Base-by-base conservation (phyloP, 2,329 filamentous ascomycete genomes). In the Sodiomyces alkalinus region DNA sequence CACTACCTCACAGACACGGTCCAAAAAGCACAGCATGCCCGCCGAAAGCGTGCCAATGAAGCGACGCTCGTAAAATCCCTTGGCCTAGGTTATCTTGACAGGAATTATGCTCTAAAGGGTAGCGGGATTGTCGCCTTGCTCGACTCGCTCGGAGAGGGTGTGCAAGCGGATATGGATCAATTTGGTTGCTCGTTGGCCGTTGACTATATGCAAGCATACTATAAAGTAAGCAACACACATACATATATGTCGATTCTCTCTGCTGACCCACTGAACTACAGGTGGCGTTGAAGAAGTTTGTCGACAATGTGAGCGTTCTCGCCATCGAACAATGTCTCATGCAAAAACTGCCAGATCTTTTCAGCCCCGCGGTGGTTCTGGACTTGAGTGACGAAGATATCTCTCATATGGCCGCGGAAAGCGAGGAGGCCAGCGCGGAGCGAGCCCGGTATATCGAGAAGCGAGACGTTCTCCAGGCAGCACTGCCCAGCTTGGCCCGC, bases 1-100 rank as follows among this genome's bases (percentile, higher is more conserved):
- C 45, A 58, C 11, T 46, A 62, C 19, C 63, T 61, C 16, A 51
- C 49, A 0, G 44, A 61, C 10, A 46, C 39, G 1, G 41, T 64
- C 1, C 45, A 53, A 17, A 39, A 42, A 1, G 30, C 44, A 16
- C 44, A 46, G 5, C 26, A 32, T 11, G 26, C 45, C 32, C 29
- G 39, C 37, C 29, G 38, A 21, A 34, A 14, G 2, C 4, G 5
- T 2, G n/a, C 28, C 9, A 27, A 43, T 2, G n/a, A 26, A 7
- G 12, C 22, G 3, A 23, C 12, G 11, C 27, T 30, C 6, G 13
- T 14, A 12, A 24, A 29, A 11, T 28, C 12, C n/a, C 37, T 44
- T 18, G 37, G 33, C 13, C 17, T 16, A 17, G 12, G 34, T 15
- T 34, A 31, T 21, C 32, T 46, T 29, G 38, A 41, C 10, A 30